These are phyloP conservation scores for Geosmithia flava DNA, from an alignment of 2,329 filamentous ascomycete genomes.

Conservation along the genomic window DNA sequence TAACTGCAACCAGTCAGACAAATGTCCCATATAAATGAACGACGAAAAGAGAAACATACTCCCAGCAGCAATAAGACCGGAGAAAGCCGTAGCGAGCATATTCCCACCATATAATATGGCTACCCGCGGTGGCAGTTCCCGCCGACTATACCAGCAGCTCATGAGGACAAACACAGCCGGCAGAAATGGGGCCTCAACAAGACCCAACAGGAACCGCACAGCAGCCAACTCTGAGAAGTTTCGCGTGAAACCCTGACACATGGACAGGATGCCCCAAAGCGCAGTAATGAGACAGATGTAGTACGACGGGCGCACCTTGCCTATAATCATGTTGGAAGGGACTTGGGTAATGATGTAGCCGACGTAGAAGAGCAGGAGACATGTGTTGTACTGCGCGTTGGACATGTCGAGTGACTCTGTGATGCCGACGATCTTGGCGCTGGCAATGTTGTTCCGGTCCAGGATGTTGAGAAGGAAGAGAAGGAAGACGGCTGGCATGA, in stretches of 20 bases:
- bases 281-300: slow-evolving; percentile 13
- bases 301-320: slow-evolving; percentile 15
- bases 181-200: slow-evolving; percentile 7
- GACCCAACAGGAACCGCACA: slow-evolving; percentile 7
- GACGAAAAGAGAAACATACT: slow-evolving; percentile 20
- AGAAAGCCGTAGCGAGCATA: slow-evolving; percentile 9
- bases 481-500: slow-evolving; percentile 11
- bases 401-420: slow-evolving; percentile 8
- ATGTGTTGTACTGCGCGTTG: slow-evolving; percentile 11
- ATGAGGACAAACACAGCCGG: slow-evolving; percentile 7
- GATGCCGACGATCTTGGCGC: slow-evolving; percentile 1
- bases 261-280: slow-evolving; percentile 6
- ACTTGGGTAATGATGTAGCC: slow-evolving; percentile 45
- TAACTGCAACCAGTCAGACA: slow-evolving; percentile 15
- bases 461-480: slow-evolving; percentile 13
- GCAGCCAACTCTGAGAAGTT: slow-evolving; percentile 4
- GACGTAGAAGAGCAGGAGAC: slow-evolving; percentile 12
- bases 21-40: slow-evolving; percentile 35
- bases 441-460: slow-evolving; percentile 11
- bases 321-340: slow-evolving; percentile 6
- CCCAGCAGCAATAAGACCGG: slow-evolving; percentile 9
- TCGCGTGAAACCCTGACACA: slow-evolving; percentile 2
- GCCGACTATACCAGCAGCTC: slow-evolving; percentile 11
- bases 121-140: slow-evolving; percentile 10
- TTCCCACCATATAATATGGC: slow-evolving; percentile 11